phyloP scores from a whole-genome alignment of 306 rosid genomes.

The Coriaria nepalensis region DNA sequence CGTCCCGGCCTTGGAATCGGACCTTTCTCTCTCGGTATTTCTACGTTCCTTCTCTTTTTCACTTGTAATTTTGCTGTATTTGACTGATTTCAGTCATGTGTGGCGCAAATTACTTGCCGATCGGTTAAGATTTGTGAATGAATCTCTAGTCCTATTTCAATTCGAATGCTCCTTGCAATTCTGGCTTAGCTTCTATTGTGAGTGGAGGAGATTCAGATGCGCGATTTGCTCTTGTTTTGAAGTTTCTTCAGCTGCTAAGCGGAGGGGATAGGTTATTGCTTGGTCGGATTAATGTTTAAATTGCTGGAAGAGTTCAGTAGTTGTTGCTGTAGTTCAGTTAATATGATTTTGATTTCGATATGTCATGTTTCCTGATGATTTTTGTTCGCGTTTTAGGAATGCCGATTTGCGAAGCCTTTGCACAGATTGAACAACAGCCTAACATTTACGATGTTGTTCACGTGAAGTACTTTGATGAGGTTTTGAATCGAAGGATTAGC shows the following conservation, averaged over 20 bases:
- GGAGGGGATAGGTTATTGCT: background rate
- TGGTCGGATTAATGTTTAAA: no score
- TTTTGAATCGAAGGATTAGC: conserved; percentile 14
- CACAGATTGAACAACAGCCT: conserved; percentile 83
- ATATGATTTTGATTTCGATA: background rate
- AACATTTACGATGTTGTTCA: conserved; percentile 91
- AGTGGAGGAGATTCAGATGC: no score
- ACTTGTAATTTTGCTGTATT: background rate
- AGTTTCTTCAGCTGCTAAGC: background rate
- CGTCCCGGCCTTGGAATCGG: conserved; percentile 88
- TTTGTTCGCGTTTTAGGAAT: conserved; percentile 43
- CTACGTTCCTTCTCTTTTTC: background rate
- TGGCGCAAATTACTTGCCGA: background rate
- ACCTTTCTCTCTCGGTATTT: conserved; percentile 73
- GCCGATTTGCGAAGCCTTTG: conserved; percentile 97
- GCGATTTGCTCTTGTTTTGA: background rate
- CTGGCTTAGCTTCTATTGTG: no score
- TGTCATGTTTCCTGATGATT: background rate
- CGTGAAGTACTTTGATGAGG: conserved; percentile 94
- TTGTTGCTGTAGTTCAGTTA: background rate
- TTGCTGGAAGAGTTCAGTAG: background rate
- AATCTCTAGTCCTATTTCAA: no score
- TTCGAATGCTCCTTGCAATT: no score
- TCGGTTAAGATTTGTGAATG: no score
- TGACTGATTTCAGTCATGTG: background rate